Conservation (phyloP, 257 asterid genomes). For the Nemophila menziesii region DNA sequence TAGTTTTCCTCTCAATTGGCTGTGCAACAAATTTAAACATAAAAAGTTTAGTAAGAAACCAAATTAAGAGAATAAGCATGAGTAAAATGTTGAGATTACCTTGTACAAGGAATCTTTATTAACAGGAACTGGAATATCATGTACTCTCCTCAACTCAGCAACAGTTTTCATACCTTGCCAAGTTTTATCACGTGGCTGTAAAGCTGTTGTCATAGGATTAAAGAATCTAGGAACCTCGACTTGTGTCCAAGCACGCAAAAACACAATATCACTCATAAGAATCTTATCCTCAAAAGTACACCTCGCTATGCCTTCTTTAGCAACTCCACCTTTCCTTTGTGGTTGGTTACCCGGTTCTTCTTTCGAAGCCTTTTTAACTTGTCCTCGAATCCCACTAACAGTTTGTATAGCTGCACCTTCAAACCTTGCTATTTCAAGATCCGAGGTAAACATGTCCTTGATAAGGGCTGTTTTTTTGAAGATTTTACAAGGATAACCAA, state of each 20-base stretch:
- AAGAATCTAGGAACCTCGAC: constrained; percentile 77
- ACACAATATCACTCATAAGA: constrained; percentile 82
- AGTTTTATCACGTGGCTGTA: constrained; percentile 69
- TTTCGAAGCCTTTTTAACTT: constrained; percentile 95
- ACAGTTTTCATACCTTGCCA: constrained; percentile 97
- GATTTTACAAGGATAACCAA: constrained; percentile 81
- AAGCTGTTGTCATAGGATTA: constrained; percentile 87
- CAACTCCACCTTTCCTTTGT: constrained; percentile 62
- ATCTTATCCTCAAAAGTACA: constrained; percentile 95
- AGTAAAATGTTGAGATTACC: constrained; percentile 23
- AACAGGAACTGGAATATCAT: constrained; percentile 55
- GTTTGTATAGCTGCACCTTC: constrained; percentile 92
- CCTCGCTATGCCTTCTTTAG: constrained; percentile 86
- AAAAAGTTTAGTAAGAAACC: constrained; percentile 5
- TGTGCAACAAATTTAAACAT: constrained; percentile 14
- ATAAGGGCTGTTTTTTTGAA: constrained; percentile 92
- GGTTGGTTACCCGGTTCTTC: constrained; percentile 71
- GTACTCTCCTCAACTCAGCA: constrained; percentile 74
- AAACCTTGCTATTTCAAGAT: constrained; percentile 95
- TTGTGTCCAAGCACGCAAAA: constrained; percentile 96
- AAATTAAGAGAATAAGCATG: neutral
- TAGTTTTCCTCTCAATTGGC: constrained; percentile 79
- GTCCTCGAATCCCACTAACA: constrained; percentile 95
- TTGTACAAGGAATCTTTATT: constrained; percentile 80
- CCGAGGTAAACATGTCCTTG: constrained; percentile 94